Evolutionary conservation across 768 basidiomycete species (phyloP), one percentile per base, ranked within the genome.

Genomic region (Artomyces pyxidatus): DNA sequence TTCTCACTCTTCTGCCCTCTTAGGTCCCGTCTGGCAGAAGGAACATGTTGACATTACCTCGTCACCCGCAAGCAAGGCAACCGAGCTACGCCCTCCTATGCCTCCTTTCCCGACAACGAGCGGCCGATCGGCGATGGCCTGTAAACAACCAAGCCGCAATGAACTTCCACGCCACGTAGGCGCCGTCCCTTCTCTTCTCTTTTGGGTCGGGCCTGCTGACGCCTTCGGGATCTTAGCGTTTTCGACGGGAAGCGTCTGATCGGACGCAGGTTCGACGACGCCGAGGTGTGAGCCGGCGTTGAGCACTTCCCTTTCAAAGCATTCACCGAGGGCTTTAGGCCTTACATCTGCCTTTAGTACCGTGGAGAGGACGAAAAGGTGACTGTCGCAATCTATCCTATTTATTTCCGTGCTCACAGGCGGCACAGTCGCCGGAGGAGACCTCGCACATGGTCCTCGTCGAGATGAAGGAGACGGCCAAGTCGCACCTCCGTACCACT

Each of bases 241-340:
- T 97, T 96, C 71, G 94, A 96, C 68, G 94, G 93, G 42, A 97
- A 97, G 76, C 94, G 93, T 73, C 80, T 96, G 57, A 97, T 97
- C 59, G 94, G 93, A 54, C 85, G 93, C 69, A 90, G 89, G 67
- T 95, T 83, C 66, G 76, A 78, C n/a, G 91, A 94, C 61, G 63
- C 72, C 21, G 90, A 94, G 65, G 92, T 95, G 37, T 85, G 88
- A 62, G 74, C 81, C 42, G 85, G 86, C 68, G 61, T 85, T 70
- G 76, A 87, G 71, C 92, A 96, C 74, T 98, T 92, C 82, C 91
- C 93, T 48, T 97, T 97, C 81, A 79, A 75, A 57, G 88, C 94
- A 60, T 68, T 90, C 70, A 83, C 78, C 79, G 90, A 83, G 72
- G 74, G 74, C 45, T 85, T 87, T 45, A 95, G 96, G 65, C 95